Conservation (phyloP, 495 filamentous ascomycete genomes). For the Copromyces sp. region DNA sequence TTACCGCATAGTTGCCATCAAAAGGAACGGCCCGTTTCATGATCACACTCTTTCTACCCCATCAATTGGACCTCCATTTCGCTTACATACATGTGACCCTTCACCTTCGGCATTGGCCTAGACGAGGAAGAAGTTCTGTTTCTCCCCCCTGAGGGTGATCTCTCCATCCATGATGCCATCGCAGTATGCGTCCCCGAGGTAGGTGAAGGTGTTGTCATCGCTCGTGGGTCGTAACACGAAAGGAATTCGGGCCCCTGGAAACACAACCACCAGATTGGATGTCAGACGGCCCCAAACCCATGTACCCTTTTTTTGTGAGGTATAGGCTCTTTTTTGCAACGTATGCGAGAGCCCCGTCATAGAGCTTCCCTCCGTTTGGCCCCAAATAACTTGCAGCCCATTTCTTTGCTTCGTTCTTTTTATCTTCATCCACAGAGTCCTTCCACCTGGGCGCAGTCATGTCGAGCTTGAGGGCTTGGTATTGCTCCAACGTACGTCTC, state of each 20-base stretch:
- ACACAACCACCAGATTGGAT: neutral
- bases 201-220: neutral
- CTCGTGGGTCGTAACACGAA: slow-evolving; percentile 3
- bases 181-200: slow-evolving; percentile 5
- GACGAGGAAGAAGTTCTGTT: neutral
- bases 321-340: neutral
- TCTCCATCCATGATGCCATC: slow-evolving; percentile 15
- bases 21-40: too few relatives aligned
- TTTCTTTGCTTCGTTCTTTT: neutral
- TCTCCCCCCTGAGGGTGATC: neutral
- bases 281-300: slow-evolving; percentile 6
- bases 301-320: slow-evolving; percentile 1
- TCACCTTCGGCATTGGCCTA: neutral
- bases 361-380: too few relatives aligned
- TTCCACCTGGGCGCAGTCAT: neutral
- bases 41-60: too few relatives aligned
- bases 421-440: neutral
- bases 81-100: too few relatives aligned
- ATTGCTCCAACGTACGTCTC: neutral
- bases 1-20: too few relatives aligned
- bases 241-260: slow-evolving; percentile 2
- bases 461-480: neutral
- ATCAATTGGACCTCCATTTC: too few relatives aligned
- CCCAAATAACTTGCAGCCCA: neutral
- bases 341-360: too few relatives aligned